Conservation (phyloP, 495 filamentous ascomycete genomes). For the Thozetella sp. region DNA sequence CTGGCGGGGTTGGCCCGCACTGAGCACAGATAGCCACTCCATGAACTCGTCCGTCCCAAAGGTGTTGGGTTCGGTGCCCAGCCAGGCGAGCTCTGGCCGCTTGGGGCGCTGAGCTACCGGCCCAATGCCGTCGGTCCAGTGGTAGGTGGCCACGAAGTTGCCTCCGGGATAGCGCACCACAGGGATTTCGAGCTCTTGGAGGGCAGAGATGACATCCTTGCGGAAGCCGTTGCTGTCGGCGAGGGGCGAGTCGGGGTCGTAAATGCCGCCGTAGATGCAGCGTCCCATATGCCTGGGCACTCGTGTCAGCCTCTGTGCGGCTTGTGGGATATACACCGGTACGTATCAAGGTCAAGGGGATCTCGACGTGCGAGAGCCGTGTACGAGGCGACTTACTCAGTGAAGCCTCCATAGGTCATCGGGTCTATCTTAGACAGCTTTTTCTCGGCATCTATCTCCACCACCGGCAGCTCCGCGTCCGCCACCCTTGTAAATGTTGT, state of each 20-base stretch:
- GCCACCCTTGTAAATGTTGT: not conserved
- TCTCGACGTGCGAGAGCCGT: not conserved
- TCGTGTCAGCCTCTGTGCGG: not conserved
- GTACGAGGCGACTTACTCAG: not conserved
- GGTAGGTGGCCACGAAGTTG: constrained; percentile 79
- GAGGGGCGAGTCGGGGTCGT: constrained; percentile 66
- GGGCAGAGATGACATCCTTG: constrained; percentile 67
- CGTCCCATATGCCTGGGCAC: constrained; percentile 69
- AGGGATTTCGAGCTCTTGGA: constrained; percentile 69
- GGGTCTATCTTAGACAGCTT: constrained; percentile 4
- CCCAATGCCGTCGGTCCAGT: constrained; percentile 77
- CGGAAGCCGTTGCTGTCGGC: constrained; percentile 73
- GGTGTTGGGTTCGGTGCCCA: constrained; percentile 69
- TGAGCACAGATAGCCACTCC: constrained; percentile 69
- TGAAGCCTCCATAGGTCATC: not conserved
- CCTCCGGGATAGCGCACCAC: constrained; percentile 77
- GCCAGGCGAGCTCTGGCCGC: constrained; percentile 73
- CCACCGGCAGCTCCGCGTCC: not conserved
- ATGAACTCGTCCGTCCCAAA: constrained; percentile 84
- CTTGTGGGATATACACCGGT: too few species aligned
- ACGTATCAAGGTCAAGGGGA: too few species aligned
- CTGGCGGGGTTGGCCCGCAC: constrained; percentile 27
- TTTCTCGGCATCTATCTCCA: not conserved
- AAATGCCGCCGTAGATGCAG: constrained; percentile 82
- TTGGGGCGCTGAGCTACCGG: constrained; percentile 64